These are phyloP conservation scores for Baorangia bicolor DNA, from an alignment of 768 basidiomycete species.

Conservation along the genomic window DNA sequence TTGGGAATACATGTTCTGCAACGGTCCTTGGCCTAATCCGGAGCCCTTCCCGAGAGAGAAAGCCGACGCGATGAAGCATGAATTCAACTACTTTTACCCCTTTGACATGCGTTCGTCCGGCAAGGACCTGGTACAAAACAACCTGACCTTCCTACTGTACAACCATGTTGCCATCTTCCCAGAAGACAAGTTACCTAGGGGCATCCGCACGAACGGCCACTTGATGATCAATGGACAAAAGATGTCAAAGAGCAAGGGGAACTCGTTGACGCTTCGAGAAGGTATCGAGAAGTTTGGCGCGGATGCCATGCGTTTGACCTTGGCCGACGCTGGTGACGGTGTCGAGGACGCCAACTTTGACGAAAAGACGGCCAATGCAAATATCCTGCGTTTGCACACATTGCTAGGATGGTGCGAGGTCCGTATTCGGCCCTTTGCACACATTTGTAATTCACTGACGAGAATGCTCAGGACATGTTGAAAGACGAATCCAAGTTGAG, in stretches of 20 bases:
- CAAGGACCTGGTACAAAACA: constrained; percentile 95
- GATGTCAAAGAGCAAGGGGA: constrained; percentile 98
- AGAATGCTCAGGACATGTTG: constrained; percentile 66
- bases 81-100: constrained; percentile 97
- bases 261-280: constrained; percentile 88
- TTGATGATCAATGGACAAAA: constrained; percentile 97
- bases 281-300: constrained; percentile 94
- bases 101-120: constrained; percentile 97
- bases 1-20: constrained; percentile 91
- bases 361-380: constrained; percentile 96
- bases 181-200: constrained; percentile 82
- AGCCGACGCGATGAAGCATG: constrained; percentile 80
- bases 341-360: constrained; percentile 99
- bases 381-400: constrained; percentile 90
- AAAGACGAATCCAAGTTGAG: constrained; percentile 71
- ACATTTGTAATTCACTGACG: neutral
- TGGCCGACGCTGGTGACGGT: constrained; percentile 97
- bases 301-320: constrained; percentile 85
- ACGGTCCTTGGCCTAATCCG: constrained; percentile 70
- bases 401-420: constrained; percentile 92
- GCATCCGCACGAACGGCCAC: constrained; percentile 95
- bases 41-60: constrained; percentile 72
- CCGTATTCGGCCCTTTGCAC: constrained; percentile 17
- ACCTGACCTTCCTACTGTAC: constrained; percentile 92
- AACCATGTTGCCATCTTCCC: constrained; percentile 93